These are phyloP conservation scores for Pilaira anomala DNA, from an alignment of 192 early-diverging fungal species.

Conservation along the genomic window DNA sequence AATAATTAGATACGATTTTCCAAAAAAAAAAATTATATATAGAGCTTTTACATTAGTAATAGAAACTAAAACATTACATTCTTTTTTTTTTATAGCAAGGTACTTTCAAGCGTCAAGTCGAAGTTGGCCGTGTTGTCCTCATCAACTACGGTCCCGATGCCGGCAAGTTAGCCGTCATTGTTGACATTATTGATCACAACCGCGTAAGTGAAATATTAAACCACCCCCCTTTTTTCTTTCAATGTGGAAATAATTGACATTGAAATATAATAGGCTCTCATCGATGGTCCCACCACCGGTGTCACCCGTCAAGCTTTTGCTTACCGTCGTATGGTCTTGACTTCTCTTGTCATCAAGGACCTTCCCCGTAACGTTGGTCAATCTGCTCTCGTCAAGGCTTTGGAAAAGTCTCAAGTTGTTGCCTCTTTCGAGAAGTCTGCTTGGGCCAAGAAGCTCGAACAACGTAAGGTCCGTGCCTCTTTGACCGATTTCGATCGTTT, in stretches of 20 bases:
- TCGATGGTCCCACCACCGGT: conserved; percentile 96
- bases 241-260: no score
- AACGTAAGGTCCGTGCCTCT: conserved; percentile 72
- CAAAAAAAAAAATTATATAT: background rate
- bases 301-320: conserved; percentile 84
- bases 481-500: conserved; percentile 97
- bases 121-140: conserved; percentile 98
- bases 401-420: conserved; percentile 82
- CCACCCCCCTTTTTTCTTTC: conserved; percentile 17
- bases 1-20: background rate
- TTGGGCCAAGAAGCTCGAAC: conserved; percentile 95
- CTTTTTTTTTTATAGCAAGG: conserved; percentile 28
- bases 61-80: background rate
- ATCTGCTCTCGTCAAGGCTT: conserved; percentile 71
- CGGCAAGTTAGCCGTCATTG: conserved; percentile 97
- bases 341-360: conserved; percentile 79
- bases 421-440: conserved; percentile 84
- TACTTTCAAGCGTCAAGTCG: conserved; percentile 89
- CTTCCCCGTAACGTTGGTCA: conserved; percentile 82
- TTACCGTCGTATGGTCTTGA: conserved; percentile 91
- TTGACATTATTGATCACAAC: conserved; percentile 99
- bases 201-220: conserved; percentile 48
- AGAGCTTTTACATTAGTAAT: background rate
- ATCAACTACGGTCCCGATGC: conserved; percentile 90
- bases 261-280: no score